Evolutionary conservation across 139 green algal species (phyloP).

Genomic region (Pedinophyceae sp.): DNA sequence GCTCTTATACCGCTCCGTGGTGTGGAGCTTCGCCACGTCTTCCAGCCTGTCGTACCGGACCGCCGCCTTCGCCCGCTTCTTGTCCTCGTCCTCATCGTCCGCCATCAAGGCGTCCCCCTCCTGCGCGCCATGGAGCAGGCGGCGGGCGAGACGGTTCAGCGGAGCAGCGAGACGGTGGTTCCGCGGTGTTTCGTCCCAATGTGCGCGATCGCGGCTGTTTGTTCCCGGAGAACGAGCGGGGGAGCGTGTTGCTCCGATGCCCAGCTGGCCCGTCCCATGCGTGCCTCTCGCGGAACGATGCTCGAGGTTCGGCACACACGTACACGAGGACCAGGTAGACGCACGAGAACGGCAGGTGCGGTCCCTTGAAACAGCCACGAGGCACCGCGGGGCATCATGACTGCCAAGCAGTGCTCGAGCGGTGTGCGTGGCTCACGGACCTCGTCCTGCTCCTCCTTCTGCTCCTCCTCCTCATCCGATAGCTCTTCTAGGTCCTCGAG

Average conservation of each 20-base stretch:
- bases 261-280: too few relatives aligned
- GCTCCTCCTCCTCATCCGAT: constrained; percentile 54
- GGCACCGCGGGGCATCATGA: neutral
- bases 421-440: constrained; percentile 15
- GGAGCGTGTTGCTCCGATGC: too few relatives aligned
- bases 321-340: neutral
- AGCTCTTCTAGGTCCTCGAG: constrained; percentile 90
- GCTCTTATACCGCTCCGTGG: constrained; percentile 21
- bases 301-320: constrained; percentile 1
- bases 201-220: too few relatives aligned
- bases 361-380: neutral
- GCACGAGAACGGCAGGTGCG: constrained; percentile 3
- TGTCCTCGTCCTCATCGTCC: constrained; percentile 39
- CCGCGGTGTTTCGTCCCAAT: too few relatives aligned
- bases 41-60: neutral
- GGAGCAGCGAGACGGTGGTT: neutral
- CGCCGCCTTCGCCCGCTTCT: neutral
- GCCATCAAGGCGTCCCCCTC: constrained; percentile 42
- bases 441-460: constrained; percentile 26
- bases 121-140: constrained; percentile 6
- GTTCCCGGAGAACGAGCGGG: too few relatives aligned
- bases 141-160: neutral
- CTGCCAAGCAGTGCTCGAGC: constrained; percentile 15
- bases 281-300: too few relatives aligned
- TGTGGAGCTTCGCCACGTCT: constrained; percentile 5